Conservation (phyloP, 495 filamentous ascomycete species). For the Gamarada debralockiae region DNA sequence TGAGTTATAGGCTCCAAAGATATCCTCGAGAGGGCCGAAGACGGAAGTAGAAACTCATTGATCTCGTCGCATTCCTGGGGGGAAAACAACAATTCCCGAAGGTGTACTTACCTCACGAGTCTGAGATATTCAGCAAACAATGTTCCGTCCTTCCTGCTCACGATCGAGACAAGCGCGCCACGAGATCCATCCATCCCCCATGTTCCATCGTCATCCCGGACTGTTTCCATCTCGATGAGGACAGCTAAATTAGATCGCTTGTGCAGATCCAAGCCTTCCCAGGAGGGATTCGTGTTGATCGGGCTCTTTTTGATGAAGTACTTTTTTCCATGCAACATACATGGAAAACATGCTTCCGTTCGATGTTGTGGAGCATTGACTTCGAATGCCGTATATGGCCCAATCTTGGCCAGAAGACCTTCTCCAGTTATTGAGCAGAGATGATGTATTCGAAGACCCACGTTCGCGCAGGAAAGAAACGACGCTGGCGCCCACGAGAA, state of each 20-base stretch:
- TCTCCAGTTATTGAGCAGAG: not conserved
- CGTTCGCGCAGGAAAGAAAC: not conserved
- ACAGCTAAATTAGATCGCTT: not conserved
- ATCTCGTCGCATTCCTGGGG: no score
- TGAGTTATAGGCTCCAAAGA: no score
- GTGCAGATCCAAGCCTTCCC: conserved; percentile 6
- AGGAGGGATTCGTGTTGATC: not conserved
- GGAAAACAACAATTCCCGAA: no score
- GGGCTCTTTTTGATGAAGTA: conserved; percentile 7
- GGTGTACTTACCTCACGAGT: not conserved
- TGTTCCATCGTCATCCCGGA: not conserved
- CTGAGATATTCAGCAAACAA: not conserved
- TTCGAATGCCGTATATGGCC: not conserved
- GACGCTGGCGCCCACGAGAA: conserved; percentile 2
- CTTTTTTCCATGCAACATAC: conserved; percentile 1
- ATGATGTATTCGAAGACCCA: not conserved
- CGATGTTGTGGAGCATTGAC: not conserved
- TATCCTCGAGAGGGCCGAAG: no score
- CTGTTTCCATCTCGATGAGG: no score
- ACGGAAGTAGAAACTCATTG: no score
- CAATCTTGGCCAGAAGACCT: not conserved
- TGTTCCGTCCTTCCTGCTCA: not conserved
- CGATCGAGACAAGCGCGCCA: not conserved
- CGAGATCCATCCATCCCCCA: not conserved
- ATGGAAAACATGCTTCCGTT: not conserved